phyloP scores from a whole-genome alignment of 2,329 filamentous ascomycete genomes.

The Triangularia setosa region DNA sequence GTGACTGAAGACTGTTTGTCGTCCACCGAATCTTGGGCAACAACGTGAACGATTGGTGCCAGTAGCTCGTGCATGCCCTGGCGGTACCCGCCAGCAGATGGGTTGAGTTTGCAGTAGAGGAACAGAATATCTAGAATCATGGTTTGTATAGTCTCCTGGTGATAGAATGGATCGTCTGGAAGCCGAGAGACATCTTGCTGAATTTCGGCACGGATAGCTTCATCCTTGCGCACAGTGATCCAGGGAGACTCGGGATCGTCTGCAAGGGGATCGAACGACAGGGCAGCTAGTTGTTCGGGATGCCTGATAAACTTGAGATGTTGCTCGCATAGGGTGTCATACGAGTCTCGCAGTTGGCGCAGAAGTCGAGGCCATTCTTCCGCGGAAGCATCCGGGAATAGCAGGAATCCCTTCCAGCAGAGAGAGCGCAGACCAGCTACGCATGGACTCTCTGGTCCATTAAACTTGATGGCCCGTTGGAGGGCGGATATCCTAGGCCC shows the following conservation, averaged over 20 bases:
- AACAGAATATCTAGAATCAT: conserved; percentile 88
- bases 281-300: conserved; percentile 69
- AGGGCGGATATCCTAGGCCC: conserved; percentile 57
- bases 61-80: conserved; percentile 98
- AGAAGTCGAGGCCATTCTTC: conserved; percentile 67
- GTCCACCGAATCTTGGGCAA: conserved; percentile 77
- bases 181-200: conserved; percentile 91
- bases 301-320: conserved; percentile 80
- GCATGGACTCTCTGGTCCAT: conserved; percentile 59
- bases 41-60: conserved; percentile 80
- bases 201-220: conserved; percentile 81
- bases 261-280: conserved; percentile 75
- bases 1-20: conserved; percentile 31
- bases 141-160: conserved; percentile 69
- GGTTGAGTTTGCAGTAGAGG: conserved; percentile 90
- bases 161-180: conserved; percentile 88
- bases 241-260: conserved; percentile 88
- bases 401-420: conserved; percentile 88
- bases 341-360: conserved; percentile 67
- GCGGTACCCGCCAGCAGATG: conserved; percentile 81
- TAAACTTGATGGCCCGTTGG: conserved; percentile 59
- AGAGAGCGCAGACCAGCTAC: conserved; percentile 74
- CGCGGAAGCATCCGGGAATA: conserved; percentile 65
- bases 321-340: conserved; percentile 66
- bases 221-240: conserved; percentile 81